A percentile compares a stretch with the other conserved stretches of the same genome.
Conservation (phyloP, 352 stramenopile species). For the Peronosclerospora sorghi region DNA sequence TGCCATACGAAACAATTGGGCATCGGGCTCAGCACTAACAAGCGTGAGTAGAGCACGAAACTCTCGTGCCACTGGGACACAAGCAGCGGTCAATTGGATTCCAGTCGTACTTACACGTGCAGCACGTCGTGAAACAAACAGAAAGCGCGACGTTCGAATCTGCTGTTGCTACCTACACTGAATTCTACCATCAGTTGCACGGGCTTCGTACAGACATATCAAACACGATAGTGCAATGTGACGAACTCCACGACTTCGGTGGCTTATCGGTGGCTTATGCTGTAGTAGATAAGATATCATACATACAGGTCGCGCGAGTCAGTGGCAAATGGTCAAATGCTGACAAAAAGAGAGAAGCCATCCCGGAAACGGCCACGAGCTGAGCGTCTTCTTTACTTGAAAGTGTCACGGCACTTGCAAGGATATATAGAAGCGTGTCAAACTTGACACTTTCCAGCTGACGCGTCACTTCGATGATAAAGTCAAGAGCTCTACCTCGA, state of each 20-base stretch:
- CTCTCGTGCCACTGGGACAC: slow-evolving; percentile 45
- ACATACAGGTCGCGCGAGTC: slow-evolving; percentile 59
- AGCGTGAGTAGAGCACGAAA: slow-evolving; percentile 61
- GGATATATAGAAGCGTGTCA: slow-evolving; percentile 62
- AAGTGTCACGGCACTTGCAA: slow-evolving; percentile 53
- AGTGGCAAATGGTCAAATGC: slow-evolving; percentile 74
- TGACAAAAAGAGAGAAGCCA: slow-evolving; percentile 67
- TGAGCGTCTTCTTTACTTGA: slow-evolving; percentile 65
- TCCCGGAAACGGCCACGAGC: slow-evolving; percentile 35
- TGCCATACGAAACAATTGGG: slow-evolving; percentile 61
- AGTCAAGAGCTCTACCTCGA: slow-evolving; percentile 41
- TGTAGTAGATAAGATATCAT: slow-evolving; percentile 57
- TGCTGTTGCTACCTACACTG: slow-evolving; percentile 53
- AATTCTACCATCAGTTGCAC: slow-evolving; percentile 41
- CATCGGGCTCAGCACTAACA: slow-evolving; percentile 62
- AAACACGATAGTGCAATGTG: slow-evolving; percentile 53
- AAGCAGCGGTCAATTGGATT: slow-evolving; percentile 25
- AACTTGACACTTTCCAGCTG: slow-evolving; percentile 78
- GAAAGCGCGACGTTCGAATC: slow-evolving; percentile 60
- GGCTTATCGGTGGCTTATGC: slow-evolving; percentile 61
- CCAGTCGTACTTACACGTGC: slow-evolving; percentile 21
- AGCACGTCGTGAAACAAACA: slow-evolving; percentile 41
- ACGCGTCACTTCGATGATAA: slow-evolving; percentile 58
- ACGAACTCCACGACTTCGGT: slow-evolving; percentile 52
- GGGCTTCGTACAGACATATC: slow-evolving; percentile 56